Conservation (phyloP, 2,329 filamentous ascomycete genomes). For the Metarhizium anisopliae region DNA sequence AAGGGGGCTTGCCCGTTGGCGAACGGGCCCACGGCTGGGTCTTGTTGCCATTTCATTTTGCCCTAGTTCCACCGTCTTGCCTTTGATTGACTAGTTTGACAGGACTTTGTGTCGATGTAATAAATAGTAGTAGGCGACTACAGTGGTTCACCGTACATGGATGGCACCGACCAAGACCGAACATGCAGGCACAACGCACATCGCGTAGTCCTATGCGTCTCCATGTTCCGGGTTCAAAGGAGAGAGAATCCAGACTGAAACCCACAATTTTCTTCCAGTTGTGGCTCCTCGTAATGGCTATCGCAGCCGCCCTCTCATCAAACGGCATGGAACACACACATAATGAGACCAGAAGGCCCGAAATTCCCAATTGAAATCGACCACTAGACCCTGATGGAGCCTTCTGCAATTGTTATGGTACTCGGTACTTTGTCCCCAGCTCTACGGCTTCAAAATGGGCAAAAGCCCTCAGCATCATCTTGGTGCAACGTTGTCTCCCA, state of each 20-base stretch:
- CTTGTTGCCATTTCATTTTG: neutral
- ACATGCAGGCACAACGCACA: neutral
- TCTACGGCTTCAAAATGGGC: too few species aligned
- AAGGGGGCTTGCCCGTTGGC: neutral
- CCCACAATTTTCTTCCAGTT: too few species aligned
- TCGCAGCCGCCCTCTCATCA: too few species aligned
- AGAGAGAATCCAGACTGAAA: too few species aligned
- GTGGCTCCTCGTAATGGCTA: too few species aligned
- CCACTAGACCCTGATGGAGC: too few species aligned
- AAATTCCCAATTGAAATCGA: too few species aligned
- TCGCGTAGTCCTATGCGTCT: neutral
- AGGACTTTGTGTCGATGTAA: neutral
- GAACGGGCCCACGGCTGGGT: neutral
- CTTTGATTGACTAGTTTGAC: neutral
- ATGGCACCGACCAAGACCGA: constrained; percentile 8
- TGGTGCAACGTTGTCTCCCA: neutral
- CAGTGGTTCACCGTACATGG: constrained; percentile 7
- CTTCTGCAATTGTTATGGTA: too few species aligned
- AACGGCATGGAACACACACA: too few species aligned
- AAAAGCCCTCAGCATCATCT: too few species aligned
- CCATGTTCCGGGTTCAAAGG: neutral
- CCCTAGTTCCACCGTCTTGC: neutral
- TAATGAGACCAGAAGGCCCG: too few species aligned
- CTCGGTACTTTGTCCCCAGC: too few species aligned
- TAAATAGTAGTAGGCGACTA: neutral